phyloP scores from a whole-genome alignment of 192 early-diverging fungal species.

The Entomortierella beljakovae region DNA sequence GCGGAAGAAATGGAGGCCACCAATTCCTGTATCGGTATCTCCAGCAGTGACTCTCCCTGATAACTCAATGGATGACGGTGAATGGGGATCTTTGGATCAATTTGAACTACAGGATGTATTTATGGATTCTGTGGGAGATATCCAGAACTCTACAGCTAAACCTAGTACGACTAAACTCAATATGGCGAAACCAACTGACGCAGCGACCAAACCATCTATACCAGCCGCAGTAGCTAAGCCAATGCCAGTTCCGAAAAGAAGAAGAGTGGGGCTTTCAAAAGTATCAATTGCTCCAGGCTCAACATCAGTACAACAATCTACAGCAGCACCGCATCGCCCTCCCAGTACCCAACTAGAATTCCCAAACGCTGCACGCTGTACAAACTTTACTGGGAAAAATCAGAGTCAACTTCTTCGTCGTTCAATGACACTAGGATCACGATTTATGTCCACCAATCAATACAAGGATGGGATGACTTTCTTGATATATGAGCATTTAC shows the following conservation, averaged over 20 bases:
- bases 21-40: conserved; percentile 3
- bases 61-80: neutral
- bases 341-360: conserved; percentile 50
- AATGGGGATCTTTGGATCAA: neutral
- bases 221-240: neutral
- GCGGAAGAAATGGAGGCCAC: conserved; percentile 41
- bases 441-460: conserved; percentile 44
- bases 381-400: conserved; percentile 46
- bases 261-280: conserved; percentile 42
- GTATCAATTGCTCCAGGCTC: neutral
- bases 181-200: neutral
- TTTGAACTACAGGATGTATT: neutral
- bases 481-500: conserved; percentile 59
- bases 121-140: neutral
- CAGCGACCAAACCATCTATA: neutral
- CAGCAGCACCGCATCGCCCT: conserved; percentile 17
- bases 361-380: conserved; percentile 48
- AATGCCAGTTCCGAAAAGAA: conserved; percentile 16
- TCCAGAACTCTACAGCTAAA: neutral
- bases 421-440: conserved; percentile 39
- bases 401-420: conserved; percentile 46
- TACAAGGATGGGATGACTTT: conserved; percentile 57
- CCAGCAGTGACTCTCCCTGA: neutral
- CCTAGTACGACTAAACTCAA: too few relatives aligned
- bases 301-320: neutral